These are phyloP conservation scores for Grammothele lineata DNA, from an alignment of 768 basidiomycete species.

Conservation along the genomic window DNA sequence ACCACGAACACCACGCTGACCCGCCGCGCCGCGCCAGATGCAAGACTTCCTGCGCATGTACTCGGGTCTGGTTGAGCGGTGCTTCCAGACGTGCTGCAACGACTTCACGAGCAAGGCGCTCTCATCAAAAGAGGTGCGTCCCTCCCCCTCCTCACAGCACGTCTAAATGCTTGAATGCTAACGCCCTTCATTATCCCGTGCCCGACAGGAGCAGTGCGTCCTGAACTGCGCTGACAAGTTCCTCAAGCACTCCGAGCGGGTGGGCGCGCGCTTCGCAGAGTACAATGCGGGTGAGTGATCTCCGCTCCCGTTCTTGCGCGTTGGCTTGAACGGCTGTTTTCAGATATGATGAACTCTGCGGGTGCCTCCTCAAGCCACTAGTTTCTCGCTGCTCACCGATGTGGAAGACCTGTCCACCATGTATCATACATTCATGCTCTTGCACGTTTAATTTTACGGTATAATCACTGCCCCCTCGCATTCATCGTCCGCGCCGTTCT, in stretches of 20 bases:
- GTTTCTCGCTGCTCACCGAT: no score
- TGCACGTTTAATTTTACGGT: slow-evolving; percentile 6
- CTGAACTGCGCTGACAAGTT: slow-evolving; percentile 97
- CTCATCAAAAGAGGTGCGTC: slow-evolving; percentile 81
- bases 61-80: slow-evolving; percentile 90
- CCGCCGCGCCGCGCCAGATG: slow-evolving; percentile 57
- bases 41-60: slow-evolving; percentile 97
- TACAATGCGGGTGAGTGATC: slow-evolving; percentile 75
- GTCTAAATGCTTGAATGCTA: no score
- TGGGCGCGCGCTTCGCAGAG: slow-evolving; percentile 90
- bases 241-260: slow-evolving; percentile 91
- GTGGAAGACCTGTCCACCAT: no score
- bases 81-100: slow-evolving; percentile 92
- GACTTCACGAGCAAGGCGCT: slow-evolving; percentile 96
- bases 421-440: no score
- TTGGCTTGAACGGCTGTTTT: no score
- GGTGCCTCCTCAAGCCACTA: no score
- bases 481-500: no score
- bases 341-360: slow-evolving; percentile 18
- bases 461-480: slow-evolving; percentile 9
- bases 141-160: not conserved
- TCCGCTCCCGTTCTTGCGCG: no score
- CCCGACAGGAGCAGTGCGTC: slow-evolving; percentile 80
- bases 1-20: not conserved
- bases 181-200: no score